phyloP scores from a whole-genome alignment of 345 rosid genomes.

The Eucalyptus lansdowneana region DNA sequence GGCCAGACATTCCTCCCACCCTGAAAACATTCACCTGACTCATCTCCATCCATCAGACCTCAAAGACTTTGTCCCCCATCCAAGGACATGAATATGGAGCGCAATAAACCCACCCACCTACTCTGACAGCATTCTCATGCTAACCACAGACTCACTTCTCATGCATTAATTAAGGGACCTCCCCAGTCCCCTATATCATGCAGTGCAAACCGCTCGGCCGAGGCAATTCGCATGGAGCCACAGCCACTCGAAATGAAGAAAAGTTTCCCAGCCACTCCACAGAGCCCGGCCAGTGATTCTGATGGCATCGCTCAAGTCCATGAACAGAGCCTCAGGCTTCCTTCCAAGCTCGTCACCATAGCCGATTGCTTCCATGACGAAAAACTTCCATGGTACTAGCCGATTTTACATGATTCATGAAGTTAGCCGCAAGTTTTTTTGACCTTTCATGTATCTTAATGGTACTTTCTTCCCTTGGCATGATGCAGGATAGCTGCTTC shows the following conservation, averaged over 20 bases:
- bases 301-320: constrained; percentile 8
- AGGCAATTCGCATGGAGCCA: neutral
- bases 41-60: neutral
- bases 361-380: constrained; percentile 35
- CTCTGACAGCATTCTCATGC: neutral
- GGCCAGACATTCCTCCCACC: neutral
- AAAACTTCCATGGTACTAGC: constrained; percentile 47
- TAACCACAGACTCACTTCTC: constrained; percentile 46
- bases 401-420: neutral
- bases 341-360: constrained; percentile 20
- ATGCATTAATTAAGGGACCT: constrained; percentile 18
- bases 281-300: constrained; percentile 18
- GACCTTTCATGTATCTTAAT: neutral
- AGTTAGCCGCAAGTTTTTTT: neutral
- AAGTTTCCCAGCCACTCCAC: constrained; percentile 1
- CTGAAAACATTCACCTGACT: neutral
- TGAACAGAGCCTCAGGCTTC: constrained; percentile 34
- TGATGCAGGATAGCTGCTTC: constrained; percentile 51
- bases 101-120: neutral
- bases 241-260: constrained; percentile 6
- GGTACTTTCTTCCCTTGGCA: neutral
- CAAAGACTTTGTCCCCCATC: neutral
- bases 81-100: neutral
- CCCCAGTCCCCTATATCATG: constrained; percentile 1
- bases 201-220: neutral